Percentiles rank a stretch among this genome's conserved stretches.
Evolutionary conservation across 805 yeast genomes (phyloP).

Genomic region (Clavispora asparagi): DNA sequence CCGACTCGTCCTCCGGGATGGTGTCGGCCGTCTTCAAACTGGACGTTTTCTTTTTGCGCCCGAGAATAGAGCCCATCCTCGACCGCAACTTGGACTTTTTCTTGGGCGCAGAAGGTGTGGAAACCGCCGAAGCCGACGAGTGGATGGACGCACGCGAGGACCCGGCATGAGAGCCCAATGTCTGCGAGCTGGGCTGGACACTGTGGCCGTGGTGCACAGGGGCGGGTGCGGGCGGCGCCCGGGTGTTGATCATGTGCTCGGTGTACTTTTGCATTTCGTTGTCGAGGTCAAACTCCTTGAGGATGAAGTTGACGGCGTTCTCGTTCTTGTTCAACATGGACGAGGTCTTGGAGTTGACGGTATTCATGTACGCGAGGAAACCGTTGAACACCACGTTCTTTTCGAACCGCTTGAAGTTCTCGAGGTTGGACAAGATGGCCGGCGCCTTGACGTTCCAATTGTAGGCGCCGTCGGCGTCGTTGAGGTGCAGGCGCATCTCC

Average conservation of each 20-base stretch:
- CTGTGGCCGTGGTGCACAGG: not conserved
- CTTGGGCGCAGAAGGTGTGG: conserved; percentile 18
- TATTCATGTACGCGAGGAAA: conserved; percentile 54
- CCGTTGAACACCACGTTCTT: conserved; percentile 55
- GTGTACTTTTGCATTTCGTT: conserved; percentile 35
- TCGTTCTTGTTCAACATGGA: conserved; percentile 44
- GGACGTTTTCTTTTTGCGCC: conserved; percentile 49
- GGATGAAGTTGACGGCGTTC: conserved; percentile 56
- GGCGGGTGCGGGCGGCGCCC: conserved; percentile 4
- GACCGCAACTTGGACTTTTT: conserved; percentile 50
- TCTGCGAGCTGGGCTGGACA: not conserved
- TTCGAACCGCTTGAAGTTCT: conserved; percentile 61
- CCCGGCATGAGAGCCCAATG: not conserved
- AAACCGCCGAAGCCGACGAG: conserved; percentile 9
- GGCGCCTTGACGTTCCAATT: conserved; percentile 81
- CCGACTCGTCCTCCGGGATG: conserved; percentile 32
- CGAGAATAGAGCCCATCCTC: conserved; percentile 71
- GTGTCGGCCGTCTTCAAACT: conserved; percentile 14
- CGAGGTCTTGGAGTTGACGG: conserved; percentile 20
- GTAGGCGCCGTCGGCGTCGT: conserved; percentile 35
- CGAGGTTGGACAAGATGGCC: conserved; percentile 67
- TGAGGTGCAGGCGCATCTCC: conserved; percentile 29
- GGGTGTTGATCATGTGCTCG: conserved; percentile 24
- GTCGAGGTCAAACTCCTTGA: conserved; percentile 40
- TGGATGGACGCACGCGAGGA: not conserved